Evolutionary conservation across 2,329 filamentous ascomycete species (phyloP).

Genomic region (Sporothrix pseudoabietina): DNA sequence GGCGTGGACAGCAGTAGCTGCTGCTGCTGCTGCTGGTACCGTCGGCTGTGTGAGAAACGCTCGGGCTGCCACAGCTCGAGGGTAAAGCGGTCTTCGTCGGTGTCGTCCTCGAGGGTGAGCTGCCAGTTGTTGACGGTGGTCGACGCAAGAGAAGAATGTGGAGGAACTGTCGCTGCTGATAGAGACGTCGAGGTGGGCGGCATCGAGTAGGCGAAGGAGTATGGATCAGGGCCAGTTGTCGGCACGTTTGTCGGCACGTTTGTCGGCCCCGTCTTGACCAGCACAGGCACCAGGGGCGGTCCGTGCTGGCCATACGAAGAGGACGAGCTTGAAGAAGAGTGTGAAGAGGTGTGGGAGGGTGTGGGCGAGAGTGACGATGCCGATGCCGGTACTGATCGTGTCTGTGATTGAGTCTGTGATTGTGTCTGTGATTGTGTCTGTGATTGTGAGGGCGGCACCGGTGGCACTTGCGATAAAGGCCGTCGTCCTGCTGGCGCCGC

Average conservation of each 20-base stretch:
- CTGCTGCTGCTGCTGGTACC: not conserved
- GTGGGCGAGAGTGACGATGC: not conserved
- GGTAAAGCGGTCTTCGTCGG: constrained; percentile 11
- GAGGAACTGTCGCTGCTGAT: not conserved
- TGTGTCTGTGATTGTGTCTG: not conserved
- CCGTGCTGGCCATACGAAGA: not conserved
- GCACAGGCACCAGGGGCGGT: not conserved
- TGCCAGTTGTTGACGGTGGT: not conserved
- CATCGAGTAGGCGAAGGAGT: not conserved
- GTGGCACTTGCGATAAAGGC: not conserved
- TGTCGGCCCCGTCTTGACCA: not conserved
- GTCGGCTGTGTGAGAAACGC: not conserved
- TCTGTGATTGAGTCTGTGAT: not conserved
- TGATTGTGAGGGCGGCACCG: not conserved
- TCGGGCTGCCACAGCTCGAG: constrained; percentile 30
- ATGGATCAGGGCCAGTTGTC: not conserved
- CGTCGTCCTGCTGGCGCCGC: not conserved
- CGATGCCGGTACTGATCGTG: not conserved
- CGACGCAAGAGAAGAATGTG: not conserved
- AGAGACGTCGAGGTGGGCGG: not conserved
- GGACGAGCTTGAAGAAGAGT: not conserved
- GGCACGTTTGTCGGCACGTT: not conserved
- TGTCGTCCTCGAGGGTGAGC: not conserved
- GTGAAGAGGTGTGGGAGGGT: not conserved
- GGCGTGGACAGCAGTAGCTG: not conserved